Evolutionary conservation across 495 filamentous ascomycete species (phyloP).

Genomic region (Gamarada debralockiae): DNA sequence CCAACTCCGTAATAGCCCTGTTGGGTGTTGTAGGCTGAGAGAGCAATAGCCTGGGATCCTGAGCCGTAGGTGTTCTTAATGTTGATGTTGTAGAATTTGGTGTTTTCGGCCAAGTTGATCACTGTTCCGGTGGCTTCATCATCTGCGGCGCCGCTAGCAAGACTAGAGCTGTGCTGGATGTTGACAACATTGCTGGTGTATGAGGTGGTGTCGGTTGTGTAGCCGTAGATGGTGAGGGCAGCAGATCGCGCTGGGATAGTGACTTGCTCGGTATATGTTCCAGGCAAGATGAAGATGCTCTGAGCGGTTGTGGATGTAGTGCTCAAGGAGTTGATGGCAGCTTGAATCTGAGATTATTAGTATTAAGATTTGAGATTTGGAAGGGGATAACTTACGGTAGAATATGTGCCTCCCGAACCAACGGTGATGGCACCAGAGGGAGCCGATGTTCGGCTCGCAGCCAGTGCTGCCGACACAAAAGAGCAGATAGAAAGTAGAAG

Average conservation of each 20-base stretch:
- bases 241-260: slow-evolving; percentile 26
- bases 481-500: slow-evolving; percentile 12
- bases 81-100: slow-evolving; percentile 51
- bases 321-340: slow-evolving; percentile 52
- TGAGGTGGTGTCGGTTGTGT: slow-evolving; percentile 43
- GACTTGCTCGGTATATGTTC: slow-evolving; percentile 40
- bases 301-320: slow-evolving; percentile 36
- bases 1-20: slow-evolving; percentile 38
- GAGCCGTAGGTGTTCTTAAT: slow-evolving; percentile 41
- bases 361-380: slow-evolving; percentile 32
- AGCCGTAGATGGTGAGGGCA: slow-evolving; percentile 42
- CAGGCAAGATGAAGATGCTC: slow-evolving; percentile 25
- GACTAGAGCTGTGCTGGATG: slow-evolving; percentile 20
- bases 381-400: slow-evolving; percentile 13
- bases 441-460: slow-evolving; percentile 16
- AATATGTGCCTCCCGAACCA: slow-evolving; percentile 16
- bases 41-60: slow-evolving; percentile 41
- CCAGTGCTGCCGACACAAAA: slow-evolving; percentile 13
- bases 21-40: slow-evolving; percentile 37
- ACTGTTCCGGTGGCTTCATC: slow-evolving; percentile 44
- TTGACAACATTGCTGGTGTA: slow-evolving; percentile 22
- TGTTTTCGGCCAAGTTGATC: slow-evolving; percentile 36
- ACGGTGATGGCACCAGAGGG: slow-evolving; percentile 20
- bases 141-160: slow-evolving; percentile 22
- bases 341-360: slow-evolving; percentile 47